phyloP scores from a whole-genome alignment of 768 basidiomycete species.

The Trametes elegans region DNA sequence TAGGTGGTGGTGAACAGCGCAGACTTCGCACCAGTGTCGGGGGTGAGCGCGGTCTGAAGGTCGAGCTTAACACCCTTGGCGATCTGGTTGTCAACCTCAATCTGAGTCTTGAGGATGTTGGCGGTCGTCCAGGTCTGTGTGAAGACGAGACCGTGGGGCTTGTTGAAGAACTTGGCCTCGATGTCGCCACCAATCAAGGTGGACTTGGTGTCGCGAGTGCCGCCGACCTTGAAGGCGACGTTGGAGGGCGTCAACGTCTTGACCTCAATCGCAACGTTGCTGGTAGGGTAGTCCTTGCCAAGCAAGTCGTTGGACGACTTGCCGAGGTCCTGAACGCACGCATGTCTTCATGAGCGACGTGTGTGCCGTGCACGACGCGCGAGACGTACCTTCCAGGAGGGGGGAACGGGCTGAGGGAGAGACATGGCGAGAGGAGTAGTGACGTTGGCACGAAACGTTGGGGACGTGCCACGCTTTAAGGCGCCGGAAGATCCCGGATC shows the following conservation, averaged over 20 bases:
- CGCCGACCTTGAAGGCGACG: constrained; percentile 92
- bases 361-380: background rate
- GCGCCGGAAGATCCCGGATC: constrained; percentile 26
- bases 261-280: constrained; percentile 70
- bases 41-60: constrained; percentile 75
- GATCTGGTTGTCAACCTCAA: constrained; percentile 97
- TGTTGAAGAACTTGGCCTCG: constrained; percentile 92
- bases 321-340: constrained; percentile 72
- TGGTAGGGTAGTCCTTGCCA: constrained; percentile 87
- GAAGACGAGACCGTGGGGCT: constrained; percentile 89
- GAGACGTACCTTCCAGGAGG: constrained; percentile 87
- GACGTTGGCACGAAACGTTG: constrained; percentile 27
- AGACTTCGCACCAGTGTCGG: constrained; percentile 83
- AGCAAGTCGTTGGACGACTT: constrained; percentile 97
- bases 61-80: constrained; percentile 98
- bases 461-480: constrained; percentile 26
- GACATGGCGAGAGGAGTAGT: constrained; percentile 58
- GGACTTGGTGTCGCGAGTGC: constrained; percentile 74
- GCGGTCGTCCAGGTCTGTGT: constrained; percentile 95
- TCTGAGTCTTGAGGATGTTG: constrained; percentile 86
- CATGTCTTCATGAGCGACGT: background rate
- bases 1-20: constrained; percentile 82
- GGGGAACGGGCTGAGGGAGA: constrained; percentile 93
- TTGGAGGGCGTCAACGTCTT: constrained; percentile 88
- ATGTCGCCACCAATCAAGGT: constrained; percentile 81